phyloP scores from a whole-genome alignment of 495 filamentous ascomycete genomes.

The Cairneyella variabilis region DNA sequence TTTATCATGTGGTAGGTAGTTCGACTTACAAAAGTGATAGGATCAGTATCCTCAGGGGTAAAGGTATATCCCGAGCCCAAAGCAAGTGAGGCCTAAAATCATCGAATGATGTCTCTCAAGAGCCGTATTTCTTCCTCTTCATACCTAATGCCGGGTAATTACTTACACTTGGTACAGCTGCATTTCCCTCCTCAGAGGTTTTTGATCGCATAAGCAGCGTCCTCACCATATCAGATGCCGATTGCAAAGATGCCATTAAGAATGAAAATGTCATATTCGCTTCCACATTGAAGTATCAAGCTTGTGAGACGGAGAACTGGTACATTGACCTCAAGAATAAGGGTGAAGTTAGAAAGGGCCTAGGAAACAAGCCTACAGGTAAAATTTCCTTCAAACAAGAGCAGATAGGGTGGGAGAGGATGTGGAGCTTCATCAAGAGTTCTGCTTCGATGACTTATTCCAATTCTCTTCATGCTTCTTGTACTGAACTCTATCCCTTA shows the following conservation, averaged over 20 bases:
- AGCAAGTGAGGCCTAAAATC: too few relatives aligned
- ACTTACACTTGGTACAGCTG: constrained; percentile 50
- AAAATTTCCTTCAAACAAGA: constrained; percentile 24
- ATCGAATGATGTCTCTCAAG: too few relatives aligned
- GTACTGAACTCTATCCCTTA: too few relatives aligned
- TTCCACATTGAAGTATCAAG: constrained; percentile 86
- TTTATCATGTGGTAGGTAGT: too few relatives aligned
- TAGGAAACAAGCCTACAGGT: constrained; percentile 79
- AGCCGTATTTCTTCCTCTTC: neutral
- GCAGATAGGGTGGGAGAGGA: too few relatives aligned
- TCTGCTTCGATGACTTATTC: too few relatives aligned
- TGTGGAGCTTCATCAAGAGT: too few relatives aligned
- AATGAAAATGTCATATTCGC: constrained; percentile 82
- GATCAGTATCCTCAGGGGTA: too few relatives aligned
- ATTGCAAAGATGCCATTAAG: constrained; percentile 83
- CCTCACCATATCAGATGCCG: constrained; percentile 64
- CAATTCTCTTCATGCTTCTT: neutral
- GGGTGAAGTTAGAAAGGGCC: constrained; percentile 75
- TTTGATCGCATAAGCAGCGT: constrained; percentile 84
- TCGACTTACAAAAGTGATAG: too few relatives aligned
- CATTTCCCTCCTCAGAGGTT: constrained; percentile 84
- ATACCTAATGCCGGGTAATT: too few relatives aligned
- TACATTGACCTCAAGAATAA: constrained; percentile 92
- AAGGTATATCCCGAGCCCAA: too few relatives aligned
- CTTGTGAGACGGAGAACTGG: constrained; percentile 78